phyloP scores from a whole-genome alignment of 306 rosid species.

The Sicyos baderoa region DNA sequence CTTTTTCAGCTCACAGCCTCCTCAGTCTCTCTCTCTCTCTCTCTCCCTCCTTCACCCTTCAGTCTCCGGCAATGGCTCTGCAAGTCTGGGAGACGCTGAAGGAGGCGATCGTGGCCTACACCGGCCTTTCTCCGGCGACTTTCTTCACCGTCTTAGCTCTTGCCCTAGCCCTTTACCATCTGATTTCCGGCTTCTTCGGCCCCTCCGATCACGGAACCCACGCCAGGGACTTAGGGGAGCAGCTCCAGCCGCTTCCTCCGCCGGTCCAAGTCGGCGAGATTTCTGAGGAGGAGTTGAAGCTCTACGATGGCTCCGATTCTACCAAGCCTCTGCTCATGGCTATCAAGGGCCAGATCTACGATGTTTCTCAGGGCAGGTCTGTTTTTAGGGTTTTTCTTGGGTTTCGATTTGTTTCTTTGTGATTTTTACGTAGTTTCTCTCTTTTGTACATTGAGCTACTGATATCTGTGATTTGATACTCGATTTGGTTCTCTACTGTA shows the following conservation, averaged over 20 bases:
- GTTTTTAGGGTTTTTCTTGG: neutral
- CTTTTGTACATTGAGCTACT: no score
- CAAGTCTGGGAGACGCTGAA: slow-evolving; percentile 78
- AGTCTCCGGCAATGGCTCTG: slow-evolving; percentile 43
- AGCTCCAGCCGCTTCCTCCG: slow-evolving; percentile 55
- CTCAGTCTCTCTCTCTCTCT: slow-evolving; percentile 6
- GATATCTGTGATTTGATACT: no score
- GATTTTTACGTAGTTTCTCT: no score
- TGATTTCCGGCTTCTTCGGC: slow-evolving; percentile 51
- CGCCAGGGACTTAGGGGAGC: slow-evolving; percentile 30
- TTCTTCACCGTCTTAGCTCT: slow-evolving; percentile 69
- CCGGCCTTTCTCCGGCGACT: slow-evolving; percentile 77
- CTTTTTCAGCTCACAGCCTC: neutral
- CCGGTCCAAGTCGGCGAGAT: slow-evolving; percentile 94
- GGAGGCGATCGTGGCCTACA: slow-evolving; percentile 66
- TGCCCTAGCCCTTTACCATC: slow-evolving; percentile 46
- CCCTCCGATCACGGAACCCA: slow-evolving; percentile 23
- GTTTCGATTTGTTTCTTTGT: no score
- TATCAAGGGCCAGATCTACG: slow-evolving; percentile 96
- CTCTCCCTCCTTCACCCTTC: neutral
- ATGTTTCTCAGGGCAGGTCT: slow-evolving; percentile 88
- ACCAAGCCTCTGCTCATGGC: slow-evolving; percentile 85
- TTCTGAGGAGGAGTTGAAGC: slow-evolving; percentile 57
- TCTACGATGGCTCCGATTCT: slow-evolving; percentile 65
- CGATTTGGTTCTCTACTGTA: no score